These are phyloP conservation scores for Verticillium albo-atrum DNA, from an alignment of 2,329 filamentous ascomycete genomes.

Conservation along the genomic window DNA sequence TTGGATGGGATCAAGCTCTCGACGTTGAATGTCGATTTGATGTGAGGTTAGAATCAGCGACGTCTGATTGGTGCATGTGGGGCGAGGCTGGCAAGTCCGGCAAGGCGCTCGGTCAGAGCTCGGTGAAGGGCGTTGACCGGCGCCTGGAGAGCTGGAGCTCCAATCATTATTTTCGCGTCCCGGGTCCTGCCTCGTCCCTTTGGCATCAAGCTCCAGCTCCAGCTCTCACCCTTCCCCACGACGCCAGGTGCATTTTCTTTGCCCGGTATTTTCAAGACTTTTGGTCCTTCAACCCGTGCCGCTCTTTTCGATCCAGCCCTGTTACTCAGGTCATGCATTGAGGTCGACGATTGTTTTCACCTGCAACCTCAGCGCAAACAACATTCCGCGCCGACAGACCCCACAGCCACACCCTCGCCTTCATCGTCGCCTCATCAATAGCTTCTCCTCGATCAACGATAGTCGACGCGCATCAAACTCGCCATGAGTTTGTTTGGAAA, in stretches of 20 bases:
- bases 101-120: constrained; percentile 6
- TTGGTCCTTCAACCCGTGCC: background rate
- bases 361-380: background rate
- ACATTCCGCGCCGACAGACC: background rate
- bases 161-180: constrained; percentile 14
- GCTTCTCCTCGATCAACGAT: background rate
- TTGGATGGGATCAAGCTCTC: constrained; percentile 9
- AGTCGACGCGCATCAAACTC: background rate
- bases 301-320: background rate
- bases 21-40: constrained; percentile 21
- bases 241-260: background rate
- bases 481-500: constrained; percentile 31
- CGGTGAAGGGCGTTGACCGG: constrained; percentile 6
- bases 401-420: background rate
- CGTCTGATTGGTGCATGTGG: constrained; percentile 28
- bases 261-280: background rate
- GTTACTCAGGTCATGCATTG: background rate
- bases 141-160: constrained; percentile 3
- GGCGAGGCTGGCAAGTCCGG: constrained; percentile 23
- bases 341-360: background rate
- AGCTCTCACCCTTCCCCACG: background rate
- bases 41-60: constrained; percentile 34
- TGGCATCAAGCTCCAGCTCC: background rate
- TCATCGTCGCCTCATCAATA: background rate
- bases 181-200: background rate